These are phyloP conservation scores for Austroboletus olivaceoglutinosus DNA, from an alignment of 1,284 basidiomycete species.

Conservation along the genomic window DNA sequence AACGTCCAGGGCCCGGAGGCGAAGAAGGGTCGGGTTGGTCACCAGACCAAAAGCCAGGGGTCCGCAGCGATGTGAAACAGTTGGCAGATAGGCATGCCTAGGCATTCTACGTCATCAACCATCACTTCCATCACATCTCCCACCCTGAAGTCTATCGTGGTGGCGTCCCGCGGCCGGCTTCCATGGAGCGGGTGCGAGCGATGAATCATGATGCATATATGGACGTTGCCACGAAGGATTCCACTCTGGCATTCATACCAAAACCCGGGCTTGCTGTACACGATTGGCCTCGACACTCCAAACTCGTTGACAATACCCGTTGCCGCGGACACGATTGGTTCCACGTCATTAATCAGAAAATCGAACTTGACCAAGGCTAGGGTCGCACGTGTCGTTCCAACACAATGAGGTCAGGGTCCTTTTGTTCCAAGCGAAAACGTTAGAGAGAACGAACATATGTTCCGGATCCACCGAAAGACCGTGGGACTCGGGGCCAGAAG, in stretches of 20 bases:
- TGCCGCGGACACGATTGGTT: not conserved
- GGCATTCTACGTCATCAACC: not conserved
- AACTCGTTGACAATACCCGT: not conserved
- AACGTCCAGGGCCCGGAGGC: not conserved
- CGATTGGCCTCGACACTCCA: too few species aligned
- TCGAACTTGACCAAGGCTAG: not conserved
- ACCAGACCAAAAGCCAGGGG: not conserved
- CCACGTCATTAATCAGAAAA: not conserved
- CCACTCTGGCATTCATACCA: not conserved
- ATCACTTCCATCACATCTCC: slow-evolving; percentile 1
- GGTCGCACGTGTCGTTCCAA: slow-evolving; percentile 2
- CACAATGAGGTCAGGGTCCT: slow-evolving; percentile 21
- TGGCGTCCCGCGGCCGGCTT: slow-evolving; percentile 15
- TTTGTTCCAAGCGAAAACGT: slow-evolving; percentile 16
- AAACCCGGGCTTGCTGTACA: slow-evolving; percentile 11
- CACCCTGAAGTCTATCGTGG: slow-evolving; percentile 17
- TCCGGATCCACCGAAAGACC: not conserved
- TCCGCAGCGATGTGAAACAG: not conserved
- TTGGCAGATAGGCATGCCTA: not conserved
- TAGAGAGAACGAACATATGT: slow-evolving; percentile 2
- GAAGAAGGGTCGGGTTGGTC: not conserved
- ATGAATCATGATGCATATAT: slow-evolving; percentile 9
- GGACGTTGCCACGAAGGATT: not conserved
- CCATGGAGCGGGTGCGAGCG: slow-evolving; percentile 3
- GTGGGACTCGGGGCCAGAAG: too few species aligned